Base-by-base conservation (phyloP, 2,329 filamentous ascomycete species). In the Paecilomyces fulvus region DNA sequence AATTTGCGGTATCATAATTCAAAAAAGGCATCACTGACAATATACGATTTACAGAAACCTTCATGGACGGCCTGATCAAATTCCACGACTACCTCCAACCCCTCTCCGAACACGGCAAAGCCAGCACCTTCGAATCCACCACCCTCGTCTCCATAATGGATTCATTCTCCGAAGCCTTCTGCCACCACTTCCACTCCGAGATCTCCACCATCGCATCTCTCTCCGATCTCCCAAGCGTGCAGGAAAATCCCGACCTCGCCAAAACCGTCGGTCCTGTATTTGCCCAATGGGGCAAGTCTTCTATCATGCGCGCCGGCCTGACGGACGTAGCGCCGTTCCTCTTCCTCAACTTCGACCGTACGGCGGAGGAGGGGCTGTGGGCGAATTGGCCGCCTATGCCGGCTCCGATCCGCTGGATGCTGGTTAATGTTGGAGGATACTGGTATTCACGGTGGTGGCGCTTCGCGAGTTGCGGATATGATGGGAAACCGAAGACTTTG, bases 301-400 rank as follows among this genome's bases (percentile, higher is more conserved):
- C 48, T 6, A 43, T 37, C 25, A 17, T 21, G 50, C 48, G 31
- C 37, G 25, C 53, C 3, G 21, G 11, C 31, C 12, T 51, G 37
- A 50, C 30, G 54, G 56, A 57, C 17, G 31, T 51, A 48, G 49
- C 52, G 31, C 56, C 56, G 20, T 57, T 57, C 49, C 54, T 57
- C 49, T 57, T 57, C 10, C 53, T 57, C 28, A 57, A 55, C 33
- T 20, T 55, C 7, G 56, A 57, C 48, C 4, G 51, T 12, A 55
- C 56, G 17, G 21, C 30, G 21, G 56, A 57, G 49, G 33, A 55
- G 30, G 17, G 17, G 46, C 21, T 52, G n/a, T 57, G 50, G 46
- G 54, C 51, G 25, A 30, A 57, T 52, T 57, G 56, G 56, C 56
- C 53, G 20, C 49, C 56, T 31, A 48, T 57, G 30, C 56, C 56